phyloP scores from a whole-genome alignment of 345 rosid genomes.

The Dimocarpus longan region DNA sequence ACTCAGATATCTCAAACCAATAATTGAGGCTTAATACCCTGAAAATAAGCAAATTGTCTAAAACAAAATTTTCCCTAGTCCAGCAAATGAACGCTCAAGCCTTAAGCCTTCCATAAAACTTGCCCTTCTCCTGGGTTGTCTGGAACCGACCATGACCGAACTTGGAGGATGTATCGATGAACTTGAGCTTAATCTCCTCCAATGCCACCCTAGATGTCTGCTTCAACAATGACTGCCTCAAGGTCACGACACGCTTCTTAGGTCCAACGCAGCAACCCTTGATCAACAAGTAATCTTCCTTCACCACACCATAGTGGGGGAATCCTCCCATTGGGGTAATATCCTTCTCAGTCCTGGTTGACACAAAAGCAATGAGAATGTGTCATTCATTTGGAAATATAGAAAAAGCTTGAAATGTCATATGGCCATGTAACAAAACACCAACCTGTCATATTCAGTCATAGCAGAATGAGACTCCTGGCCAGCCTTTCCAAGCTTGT shows the following conservation, averaged over 20 bases:
- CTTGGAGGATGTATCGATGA: slow-evolving; percentile 71
- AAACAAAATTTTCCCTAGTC: background rate
- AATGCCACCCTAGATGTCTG: slow-evolving; percentile 77
- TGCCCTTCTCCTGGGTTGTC: slow-evolving; percentile 76
- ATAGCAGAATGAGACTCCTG: slow-evolving; percentile 75
- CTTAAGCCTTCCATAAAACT: slow-evolving; percentile 63
- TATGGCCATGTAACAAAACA: background rate
- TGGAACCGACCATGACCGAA: slow-evolving; percentile 82
- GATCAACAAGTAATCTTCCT: slow-evolving; percentile 79
- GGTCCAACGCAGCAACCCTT: slow-evolving; percentile 91
- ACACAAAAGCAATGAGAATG: background rate
- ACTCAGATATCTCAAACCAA: background rate
- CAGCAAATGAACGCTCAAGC: slow-evolving; percentile 34
- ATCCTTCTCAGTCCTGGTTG: slow-evolving; percentile 70
- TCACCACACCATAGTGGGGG: slow-evolving; percentile 86
- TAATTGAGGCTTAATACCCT: background rate
- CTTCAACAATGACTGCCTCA: slow-evolving; percentile 68
- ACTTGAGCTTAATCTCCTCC: slow-evolving; percentile 80
- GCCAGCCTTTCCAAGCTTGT: slow-evolving; percentile 76
- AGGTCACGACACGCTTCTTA: slow-evolving; percentile 88
- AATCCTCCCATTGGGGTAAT: slow-evolving; percentile 96
- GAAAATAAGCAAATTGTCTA: background rate
- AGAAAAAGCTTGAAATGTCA: background rate
- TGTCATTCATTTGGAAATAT: background rate
- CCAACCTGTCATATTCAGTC: slow-evolving; percentile 83